A percentile compares a stretch with the other conserved stretches of the same genome.
Conservation (phyloP, 202 grass and related monocot genomes). For the Miscanthus sacchariflorus region DNA sequence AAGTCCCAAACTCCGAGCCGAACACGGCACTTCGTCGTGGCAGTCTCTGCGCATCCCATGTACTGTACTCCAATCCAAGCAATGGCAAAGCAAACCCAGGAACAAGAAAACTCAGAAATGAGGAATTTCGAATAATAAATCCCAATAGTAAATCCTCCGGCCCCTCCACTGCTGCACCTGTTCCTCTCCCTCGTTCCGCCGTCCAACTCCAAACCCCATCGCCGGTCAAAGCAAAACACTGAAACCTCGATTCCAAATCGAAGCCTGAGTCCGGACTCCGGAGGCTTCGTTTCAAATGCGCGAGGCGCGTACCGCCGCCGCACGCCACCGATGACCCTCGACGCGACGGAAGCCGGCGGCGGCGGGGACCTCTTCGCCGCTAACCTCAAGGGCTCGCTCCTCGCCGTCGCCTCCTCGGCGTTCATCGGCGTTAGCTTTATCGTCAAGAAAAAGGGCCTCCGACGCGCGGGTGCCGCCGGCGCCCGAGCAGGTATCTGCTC, state of each 20-base stretch:
- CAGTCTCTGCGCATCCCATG: background rate
- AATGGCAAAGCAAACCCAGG: background rate
- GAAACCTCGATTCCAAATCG: slow-evolving; percentile 9
- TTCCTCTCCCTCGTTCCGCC: slow-evolving; percentile 15
- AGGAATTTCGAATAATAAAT: background rate
- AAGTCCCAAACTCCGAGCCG: slow-evolving; percentile 34
- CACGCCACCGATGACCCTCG: slow-evolving; percentile 49
- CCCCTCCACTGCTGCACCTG: background rate
- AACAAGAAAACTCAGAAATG: background rate
- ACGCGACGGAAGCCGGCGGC: slow-evolving; percentile 17
- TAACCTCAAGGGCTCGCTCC: slow-evolving; percentile 87
- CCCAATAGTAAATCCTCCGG: background rate
- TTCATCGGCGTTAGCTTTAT: slow-evolving; percentile 99
- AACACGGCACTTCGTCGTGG: slow-evolving; percentile 33
- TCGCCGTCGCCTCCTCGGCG: slow-evolving; percentile 86
- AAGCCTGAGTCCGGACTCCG: background rate
- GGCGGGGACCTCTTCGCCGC: slow-evolving; percentile 73
- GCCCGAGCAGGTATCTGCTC: slow-evolving; percentile 67
- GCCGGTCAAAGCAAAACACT: slow-evolving; percentile 12
- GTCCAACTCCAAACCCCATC: slow-evolving; percentile 6
- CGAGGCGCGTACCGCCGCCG: slow-evolving; percentile 30
- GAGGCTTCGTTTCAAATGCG: slow-evolving; percentile 43
- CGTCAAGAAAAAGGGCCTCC: slow-evolving; percentile 97
- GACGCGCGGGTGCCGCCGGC: slow-evolving; percentile 74
- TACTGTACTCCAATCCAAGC: slow-evolving; percentile 22